Evolutionary conservation across 2,329 filamentous ascomycete genomes (phyloP).

Genomic region (Epichloe festucae): DNA sequence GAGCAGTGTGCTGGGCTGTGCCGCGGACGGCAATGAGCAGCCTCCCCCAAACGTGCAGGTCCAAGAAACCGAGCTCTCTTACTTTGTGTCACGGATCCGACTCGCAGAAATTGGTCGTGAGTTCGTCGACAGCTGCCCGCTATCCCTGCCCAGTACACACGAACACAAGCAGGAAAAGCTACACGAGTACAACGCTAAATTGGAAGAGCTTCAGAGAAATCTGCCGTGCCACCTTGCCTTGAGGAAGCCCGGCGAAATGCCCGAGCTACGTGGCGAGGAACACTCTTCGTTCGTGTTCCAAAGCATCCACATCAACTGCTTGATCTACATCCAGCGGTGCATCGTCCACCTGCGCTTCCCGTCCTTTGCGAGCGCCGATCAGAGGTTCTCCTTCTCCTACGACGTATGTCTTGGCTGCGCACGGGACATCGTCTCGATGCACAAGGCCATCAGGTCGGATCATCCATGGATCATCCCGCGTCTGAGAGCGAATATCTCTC

Average conservation of each 20-base stretch:
- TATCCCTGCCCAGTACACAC: not conserved
- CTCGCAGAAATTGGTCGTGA: conserved; percentile 2
- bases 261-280: not conserved
- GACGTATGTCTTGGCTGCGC: not conserved
- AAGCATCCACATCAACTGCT: conserved; percentile 3
- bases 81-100: conserved; percentile 1
- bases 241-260: not conserved
- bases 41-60: not conserved
- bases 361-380: not conserved
- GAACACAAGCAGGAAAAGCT: conserved; percentile 1
- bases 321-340: conserved; percentile 3
- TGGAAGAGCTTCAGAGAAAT: conserved; percentile 1
- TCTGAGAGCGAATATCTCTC: not conserved
- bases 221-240: conserved; percentile 1
- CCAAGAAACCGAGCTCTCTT: not conserved
- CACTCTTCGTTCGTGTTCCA: not conserved
- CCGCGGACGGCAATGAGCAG: not conserved
- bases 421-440: conserved; percentile 2
- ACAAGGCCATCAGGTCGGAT: not conserved
- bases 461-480: not conserved
- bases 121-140: conserved; percentile 1
- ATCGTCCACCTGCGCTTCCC: conserved; percentile 2
- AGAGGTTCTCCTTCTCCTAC: conserved; percentile 1
- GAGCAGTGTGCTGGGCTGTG: not conserved
- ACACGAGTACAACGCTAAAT: not conserved